A percentile compares a stretch with the other conserved stretches of the same genome.
Evolutionary conservation across 139 green algal species (phyloP).

Genomic region (Picochlorum sp.): DNA sequence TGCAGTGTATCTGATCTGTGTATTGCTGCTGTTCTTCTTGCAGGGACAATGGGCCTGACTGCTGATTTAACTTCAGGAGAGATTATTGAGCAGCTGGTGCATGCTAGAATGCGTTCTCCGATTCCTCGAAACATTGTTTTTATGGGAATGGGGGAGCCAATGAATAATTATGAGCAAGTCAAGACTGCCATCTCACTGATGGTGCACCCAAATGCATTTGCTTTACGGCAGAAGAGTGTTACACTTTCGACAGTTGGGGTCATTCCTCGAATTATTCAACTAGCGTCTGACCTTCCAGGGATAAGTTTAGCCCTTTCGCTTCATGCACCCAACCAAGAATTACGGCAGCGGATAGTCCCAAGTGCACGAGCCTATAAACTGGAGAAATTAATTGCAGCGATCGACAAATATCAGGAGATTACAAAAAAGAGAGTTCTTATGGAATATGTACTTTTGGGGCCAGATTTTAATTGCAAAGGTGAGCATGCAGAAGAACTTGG

Average conservation of each 20-base stretch:
- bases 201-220: constrained; percentile 59
- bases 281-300: constrained; percentile 71
- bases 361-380: constrained; percentile 79
- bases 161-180: constrained; percentile 93
- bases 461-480: constrained; percentile 68
- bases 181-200: constrained; percentile 59
- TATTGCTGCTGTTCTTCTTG: no score
- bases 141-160: constrained; percentile 96
- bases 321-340: constrained; percentile 80
- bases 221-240: constrained; percentile 59
- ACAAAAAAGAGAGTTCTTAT: constrained; percentile 67
- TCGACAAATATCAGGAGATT: constrained; percentile 62
- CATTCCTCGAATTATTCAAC: constrained; percentile 58
- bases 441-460: constrained; percentile 90
- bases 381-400: constrained; percentile 62
- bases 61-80: constrained; percentile 83
- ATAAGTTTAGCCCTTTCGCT: constrained; percentile 87
- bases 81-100: constrained; percentile 93
- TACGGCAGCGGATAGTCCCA: constrained; percentile 80
- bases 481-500: constrained; percentile 73
- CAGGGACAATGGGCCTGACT: constrained; percentile 80
- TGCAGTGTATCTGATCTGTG: no score
- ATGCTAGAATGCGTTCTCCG: constrained; percentile 44
- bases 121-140: constrained; percentile 84
- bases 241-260: constrained; percentile 90